Percentiles rank a stretch among this genome's conserved stretches.
Conservation (phyloP, 1,139 yeast genomes). For the Hansenula lynferdii region DNA sequence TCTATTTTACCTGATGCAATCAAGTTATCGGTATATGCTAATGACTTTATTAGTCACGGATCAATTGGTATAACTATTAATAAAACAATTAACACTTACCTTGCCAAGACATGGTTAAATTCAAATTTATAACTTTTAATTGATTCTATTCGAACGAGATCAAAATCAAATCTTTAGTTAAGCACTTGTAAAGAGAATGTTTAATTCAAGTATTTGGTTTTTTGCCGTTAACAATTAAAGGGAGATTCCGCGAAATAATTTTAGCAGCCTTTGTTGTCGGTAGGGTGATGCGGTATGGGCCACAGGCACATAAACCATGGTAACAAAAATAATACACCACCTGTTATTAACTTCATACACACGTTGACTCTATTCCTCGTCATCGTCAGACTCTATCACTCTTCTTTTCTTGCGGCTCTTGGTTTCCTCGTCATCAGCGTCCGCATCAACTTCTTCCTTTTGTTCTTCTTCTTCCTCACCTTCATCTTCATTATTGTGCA, state of each 20-base stretch:
- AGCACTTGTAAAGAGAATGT: slow-evolving; percentile 1
- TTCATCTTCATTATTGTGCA: slow-evolving; percentile 26
- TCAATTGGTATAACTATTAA: no score
- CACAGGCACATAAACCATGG: neutral
- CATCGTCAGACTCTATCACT: slow-evolving; percentile 60
- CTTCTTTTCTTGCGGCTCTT: slow-evolving; percentile 42
- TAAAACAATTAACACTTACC: no score
- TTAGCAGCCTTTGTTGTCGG: no score
- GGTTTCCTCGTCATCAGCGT: slow-evolving; percentile 16
- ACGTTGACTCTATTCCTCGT: slow-evolving; percentile 37
- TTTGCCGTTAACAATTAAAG: no score
- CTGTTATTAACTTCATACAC: no score
- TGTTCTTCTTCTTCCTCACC: slow-evolving; percentile 37
- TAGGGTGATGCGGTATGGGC: neutral
- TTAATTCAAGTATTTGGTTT: neutral
- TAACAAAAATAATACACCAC: neutral
- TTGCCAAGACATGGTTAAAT: slow-evolving; percentile 24
- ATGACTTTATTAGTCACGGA: slow-evolving; percentile 20
- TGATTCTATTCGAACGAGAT: no score
- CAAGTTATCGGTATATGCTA: slow-evolving; percentile 93
- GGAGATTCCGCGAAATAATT: no score
- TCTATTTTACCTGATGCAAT: slow-evolving; percentile 83
- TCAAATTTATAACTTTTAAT: no score
- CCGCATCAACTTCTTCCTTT: slow-evolving; percentile 24
- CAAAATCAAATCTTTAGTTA: no score